phyloP scores from a whole-genome alignment of 176 grass and related monocot genomes.

The Aegilops bicornis region DNA sequence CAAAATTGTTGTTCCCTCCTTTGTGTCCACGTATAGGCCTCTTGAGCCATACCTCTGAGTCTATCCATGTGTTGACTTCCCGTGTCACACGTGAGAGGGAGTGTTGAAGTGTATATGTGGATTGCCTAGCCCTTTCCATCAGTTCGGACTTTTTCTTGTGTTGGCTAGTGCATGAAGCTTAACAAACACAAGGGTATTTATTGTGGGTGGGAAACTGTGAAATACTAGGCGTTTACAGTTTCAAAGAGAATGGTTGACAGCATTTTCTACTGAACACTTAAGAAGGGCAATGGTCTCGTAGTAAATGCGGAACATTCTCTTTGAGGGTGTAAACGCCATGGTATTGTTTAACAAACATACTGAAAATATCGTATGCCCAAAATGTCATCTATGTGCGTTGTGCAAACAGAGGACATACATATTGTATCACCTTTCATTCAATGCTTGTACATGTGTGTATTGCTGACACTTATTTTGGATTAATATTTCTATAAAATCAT shows the following conservation, averaged over 20 bases:
- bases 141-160: too few relatives aligned
- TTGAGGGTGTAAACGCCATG: not conserved
- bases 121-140: too few relatives aligned
- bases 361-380: not conserved
- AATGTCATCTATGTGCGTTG: not conserved
- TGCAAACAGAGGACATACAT: not conserved
- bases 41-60: too few relatives aligned
- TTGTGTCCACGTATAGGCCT: too few relatives aligned
- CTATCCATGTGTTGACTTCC: too few relatives aligned
- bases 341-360: not conserved
- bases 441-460: not conserved
- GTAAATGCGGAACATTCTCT: not conserved
- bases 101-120: too few relatives aligned
- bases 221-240: not conserved
- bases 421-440: not conserved
- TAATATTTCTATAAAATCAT: not conserved
- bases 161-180: too few relatives aligned
- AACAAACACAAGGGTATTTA: not conserved
- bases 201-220: not conserved
- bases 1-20: too few relatives aligned
- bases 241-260: not conserved
- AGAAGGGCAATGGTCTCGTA: not conserved
- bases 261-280: not conserved
- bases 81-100: too few relatives aligned
- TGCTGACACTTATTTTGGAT: conserved; percentile 2